These are phyloP conservation scores for Radiomyces spectabilis DNA, from an alignment of 192 early-diverging fungal genomes.

Conservation along the genomic window DNA sequence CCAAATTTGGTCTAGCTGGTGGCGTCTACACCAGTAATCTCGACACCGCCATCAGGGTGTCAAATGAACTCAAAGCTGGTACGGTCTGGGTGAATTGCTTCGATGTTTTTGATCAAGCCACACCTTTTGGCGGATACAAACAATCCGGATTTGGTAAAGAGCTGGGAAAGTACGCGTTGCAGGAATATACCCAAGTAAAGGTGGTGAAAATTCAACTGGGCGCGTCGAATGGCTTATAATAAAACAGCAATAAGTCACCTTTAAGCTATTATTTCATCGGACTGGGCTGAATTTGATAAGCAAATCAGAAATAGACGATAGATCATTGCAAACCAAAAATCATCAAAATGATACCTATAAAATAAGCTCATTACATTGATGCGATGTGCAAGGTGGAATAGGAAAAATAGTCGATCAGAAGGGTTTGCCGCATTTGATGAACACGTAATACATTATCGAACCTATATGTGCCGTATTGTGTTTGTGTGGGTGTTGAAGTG, in stretches of 20 bases:
- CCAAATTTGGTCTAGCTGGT: slow-evolving; percentile 60
- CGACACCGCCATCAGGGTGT: slow-evolving; percentile 48
- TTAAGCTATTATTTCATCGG: no score
- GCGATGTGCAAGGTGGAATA: background rate
- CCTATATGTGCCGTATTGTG: no score
- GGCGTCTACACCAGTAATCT: slow-evolving; percentile 66
- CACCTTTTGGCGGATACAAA: slow-evolving; percentile 75
- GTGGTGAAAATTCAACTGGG: slow-evolving; percentile 4
- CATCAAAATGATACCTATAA: background rate
- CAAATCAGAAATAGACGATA: background rate
- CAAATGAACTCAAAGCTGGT: slow-evolving; percentile 55
- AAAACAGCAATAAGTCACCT: no score
- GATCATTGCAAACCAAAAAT: background rate
- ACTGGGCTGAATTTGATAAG: background rate
- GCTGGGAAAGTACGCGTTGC: slow-evolving; percentile 4
- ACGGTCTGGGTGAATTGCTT: no score
- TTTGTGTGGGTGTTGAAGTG: no score
- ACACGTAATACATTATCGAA: no score
- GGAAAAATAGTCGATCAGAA: background rate
- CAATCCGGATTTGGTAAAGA: slow-evolving; percentile 38
- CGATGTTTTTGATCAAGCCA: slow-evolving; percentile 60
- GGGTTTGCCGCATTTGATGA: no score
- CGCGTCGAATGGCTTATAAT: no score
- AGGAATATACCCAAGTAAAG: slow-evolving; percentile 8
- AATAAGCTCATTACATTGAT: background rate